phyloP scores from a whole-genome alignment of 2,329 filamentous ascomycete genomes.

The Grosmannia penicillata region DNA sequence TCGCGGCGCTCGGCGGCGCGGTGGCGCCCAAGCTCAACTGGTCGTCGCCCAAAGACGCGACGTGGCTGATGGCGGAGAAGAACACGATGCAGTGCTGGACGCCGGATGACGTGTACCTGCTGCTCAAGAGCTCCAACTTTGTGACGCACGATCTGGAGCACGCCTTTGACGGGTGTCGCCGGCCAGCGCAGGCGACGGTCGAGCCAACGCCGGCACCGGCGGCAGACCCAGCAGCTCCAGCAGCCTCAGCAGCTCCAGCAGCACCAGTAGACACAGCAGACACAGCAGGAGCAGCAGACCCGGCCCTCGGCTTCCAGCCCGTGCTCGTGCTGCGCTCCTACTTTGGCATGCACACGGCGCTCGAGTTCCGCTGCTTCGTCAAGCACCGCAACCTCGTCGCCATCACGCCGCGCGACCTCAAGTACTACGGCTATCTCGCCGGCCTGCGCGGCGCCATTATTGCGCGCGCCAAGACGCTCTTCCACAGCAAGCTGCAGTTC shows the following conservation, averaged over 20 bases:
- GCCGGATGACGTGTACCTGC: constrained; percentile 82
- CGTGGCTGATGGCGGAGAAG: constrained; percentile 69
- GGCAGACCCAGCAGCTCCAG: too few species aligned
- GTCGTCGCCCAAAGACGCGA: constrained; percentile 92
- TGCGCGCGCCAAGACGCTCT: constrained; percentile 60
- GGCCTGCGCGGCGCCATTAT: constrained; percentile 49
- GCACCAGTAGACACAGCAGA: not conserved
- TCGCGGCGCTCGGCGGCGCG: constrained; percentile 67
- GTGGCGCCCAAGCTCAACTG: constrained; percentile 93
- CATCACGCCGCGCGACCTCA: constrained; percentile 78
- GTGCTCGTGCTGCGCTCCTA: constrained; percentile 77
- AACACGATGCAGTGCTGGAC: constrained; percentile 87
- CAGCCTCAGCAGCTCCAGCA: too few species aligned
- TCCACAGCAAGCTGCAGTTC: constrained; percentile 55
- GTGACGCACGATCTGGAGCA: constrained; percentile 88
- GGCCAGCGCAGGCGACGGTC: too few species aligned
- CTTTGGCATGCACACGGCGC: constrained; percentile 73
- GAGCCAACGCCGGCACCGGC: too few species aligned
- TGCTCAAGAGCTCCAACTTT: constrained; percentile 90
- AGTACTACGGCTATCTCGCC: constrained; percentile 72
- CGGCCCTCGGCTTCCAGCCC: constrained; percentile 42
- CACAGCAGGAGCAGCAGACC: not conserved
- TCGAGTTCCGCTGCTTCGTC: constrained; percentile 95
- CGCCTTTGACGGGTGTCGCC: constrained; percentile 54
- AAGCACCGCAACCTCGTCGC: constrained; percentile 66